Evolutionary conservation across 116 monocot species (phyloP).

Genomic region (Thalassia testudinum): DNA sequence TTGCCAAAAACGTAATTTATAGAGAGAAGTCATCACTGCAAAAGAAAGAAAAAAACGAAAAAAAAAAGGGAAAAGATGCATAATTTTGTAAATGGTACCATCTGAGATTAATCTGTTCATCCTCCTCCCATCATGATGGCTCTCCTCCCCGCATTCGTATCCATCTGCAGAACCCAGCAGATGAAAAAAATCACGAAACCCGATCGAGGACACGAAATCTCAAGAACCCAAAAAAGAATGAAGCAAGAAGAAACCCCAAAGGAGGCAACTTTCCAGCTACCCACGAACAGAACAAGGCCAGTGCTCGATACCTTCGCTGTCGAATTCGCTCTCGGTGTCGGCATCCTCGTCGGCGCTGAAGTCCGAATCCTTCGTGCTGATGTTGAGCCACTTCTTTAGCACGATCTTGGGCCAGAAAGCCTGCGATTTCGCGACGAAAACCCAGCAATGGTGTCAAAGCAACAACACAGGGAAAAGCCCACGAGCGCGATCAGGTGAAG

Average conservation of each 20-base stretch:
- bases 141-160: not conserved
- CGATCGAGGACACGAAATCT: too few species aligned
- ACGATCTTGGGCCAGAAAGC: conserved; percentile 33
- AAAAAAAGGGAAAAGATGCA: too few species aligned
- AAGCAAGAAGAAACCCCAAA: too few species aligned
- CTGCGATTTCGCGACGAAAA: too few species aligned
- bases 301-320: conserved; percentile 1
- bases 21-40: too few species aligned
- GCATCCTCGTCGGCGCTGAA: conserved; percentile 73
- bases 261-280: too few species aligned
- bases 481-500: too few species aligned
- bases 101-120: conserved; percentile 7
- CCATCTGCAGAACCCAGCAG: conserved; percentile 1
- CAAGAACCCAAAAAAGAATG: too few species aligned
- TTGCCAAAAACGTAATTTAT: too few species aligned
- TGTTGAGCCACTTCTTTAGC: conserved; percentile 82
- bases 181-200: not conserved
- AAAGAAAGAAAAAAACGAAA: too few species aligned
- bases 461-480: too few species aligned
- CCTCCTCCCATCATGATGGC: not conserved
- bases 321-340: conserved; percentile 19
- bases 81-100: not conserved
- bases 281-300: not conserved
- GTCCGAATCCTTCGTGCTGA: conserved; percentile 42
- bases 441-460: too few species aligned